phyloP scores from a whole-genome alignment of 768 basidiomycete species.

The Phylloporus sp. region DNA sequence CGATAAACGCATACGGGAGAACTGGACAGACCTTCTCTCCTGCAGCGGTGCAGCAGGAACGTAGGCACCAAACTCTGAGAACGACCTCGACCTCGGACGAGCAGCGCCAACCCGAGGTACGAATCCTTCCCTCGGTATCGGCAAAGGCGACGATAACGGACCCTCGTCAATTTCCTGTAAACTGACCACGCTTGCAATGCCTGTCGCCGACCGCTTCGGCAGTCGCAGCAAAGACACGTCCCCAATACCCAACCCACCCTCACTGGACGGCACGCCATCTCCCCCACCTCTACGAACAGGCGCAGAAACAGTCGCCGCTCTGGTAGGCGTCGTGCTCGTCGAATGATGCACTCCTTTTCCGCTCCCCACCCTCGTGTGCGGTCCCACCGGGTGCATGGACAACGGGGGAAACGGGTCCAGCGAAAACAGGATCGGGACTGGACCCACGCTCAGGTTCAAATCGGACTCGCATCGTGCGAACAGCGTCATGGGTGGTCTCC shows the following conservation, averaged over 20 bases:
- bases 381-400: conserved; percentile 4
- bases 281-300: conserved; percentile 22
- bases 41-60: background rate
- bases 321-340: conserved; percentile 14
- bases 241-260: background rate
- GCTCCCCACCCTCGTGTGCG: background rate
- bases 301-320: conserved; percentile 31
- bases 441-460: conserved; percentile 43
- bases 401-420: conserved; percentile 43
- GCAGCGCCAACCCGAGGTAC: conserved; percentile 48
- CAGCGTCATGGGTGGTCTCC: conserved; percentile 40
- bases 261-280: background rate
- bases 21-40: conserved; percentile 17
- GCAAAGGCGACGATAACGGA: conserved; percentile 5
- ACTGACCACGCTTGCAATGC: background rate
- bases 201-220: conserved; percentile 18
- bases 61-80: conserved; percentile 60
- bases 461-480: conserved; percentile 56
- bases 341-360: background rate
- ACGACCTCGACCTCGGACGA: conserved; percentile 63
- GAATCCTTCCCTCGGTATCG: conserved; percentile 58
- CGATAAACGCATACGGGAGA: background rate
- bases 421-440: conserved; percentile 59
- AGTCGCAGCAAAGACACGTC: conserved; percentile 6
- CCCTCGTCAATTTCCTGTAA: background rate